Percentiles rank a stretch among this genome's conserved stretches.
These are phyloP conservation scores for Calocera cornea DNA, from an alignment of 768 basidiomycete genomes.

Conservation along the genomic window DNA sequence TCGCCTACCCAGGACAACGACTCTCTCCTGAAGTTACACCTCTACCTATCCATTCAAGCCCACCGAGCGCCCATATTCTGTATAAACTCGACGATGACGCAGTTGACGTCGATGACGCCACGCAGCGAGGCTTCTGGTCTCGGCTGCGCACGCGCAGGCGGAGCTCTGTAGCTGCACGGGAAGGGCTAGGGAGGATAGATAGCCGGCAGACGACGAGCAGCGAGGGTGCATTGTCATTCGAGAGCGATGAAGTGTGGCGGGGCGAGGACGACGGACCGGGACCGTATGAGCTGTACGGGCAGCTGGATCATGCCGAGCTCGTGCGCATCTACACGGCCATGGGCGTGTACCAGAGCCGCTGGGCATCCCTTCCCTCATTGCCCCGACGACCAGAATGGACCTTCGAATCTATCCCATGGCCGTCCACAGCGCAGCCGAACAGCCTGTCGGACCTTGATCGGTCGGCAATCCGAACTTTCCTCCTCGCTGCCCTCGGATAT, in stretches of 20 bases:
- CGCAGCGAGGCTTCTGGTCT: not conserved
- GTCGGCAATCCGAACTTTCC: not conserved
- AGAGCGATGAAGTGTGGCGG: not conserved
- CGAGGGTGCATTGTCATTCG: not conserved
- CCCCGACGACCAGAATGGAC: constrained; percentile 1
- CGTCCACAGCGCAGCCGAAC: not conserved
- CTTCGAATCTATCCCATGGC: not conserved
- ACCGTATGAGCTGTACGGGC: constrained; percentile 1
- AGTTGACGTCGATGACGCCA: not conserved
- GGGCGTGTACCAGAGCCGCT: not conserved
- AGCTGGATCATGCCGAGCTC: not conserved
- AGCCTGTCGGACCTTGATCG: not conserved
- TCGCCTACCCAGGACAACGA: not conserved
- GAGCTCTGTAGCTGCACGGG: not conserved
- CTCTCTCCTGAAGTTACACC: not conserved
- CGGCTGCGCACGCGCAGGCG: not conserved
- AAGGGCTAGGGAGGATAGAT: not conserved
- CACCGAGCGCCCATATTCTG: not conserved
- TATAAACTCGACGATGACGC: not conserved
- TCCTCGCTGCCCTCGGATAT: constrained; percentile 1
- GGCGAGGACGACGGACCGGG: not conserved
- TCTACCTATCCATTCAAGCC: not conserved
- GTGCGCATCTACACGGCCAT: not conserved
- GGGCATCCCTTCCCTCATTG: not conserved
- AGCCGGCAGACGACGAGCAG: not conserved